Base-by-base conservation (phyloP, 2,329 filamentous ascomycete species). In the Neobulgaria alba region DNA sequence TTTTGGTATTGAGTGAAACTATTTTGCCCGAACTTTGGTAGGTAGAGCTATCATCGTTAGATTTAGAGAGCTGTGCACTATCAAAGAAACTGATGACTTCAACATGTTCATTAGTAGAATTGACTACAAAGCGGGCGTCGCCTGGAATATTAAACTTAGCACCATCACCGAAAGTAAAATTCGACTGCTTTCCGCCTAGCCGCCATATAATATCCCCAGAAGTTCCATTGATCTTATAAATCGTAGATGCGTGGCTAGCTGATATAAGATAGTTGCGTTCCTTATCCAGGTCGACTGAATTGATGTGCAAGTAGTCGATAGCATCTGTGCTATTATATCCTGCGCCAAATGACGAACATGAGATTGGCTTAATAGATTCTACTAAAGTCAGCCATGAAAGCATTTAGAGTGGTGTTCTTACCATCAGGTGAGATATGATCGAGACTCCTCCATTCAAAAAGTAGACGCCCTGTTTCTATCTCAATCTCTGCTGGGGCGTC, bases 391-490 rank as follows among this genome's bases (percentile, higher is more conserved):
- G 12, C 23, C 7, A 7, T 26, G 23, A 26, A 26, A 7, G 12
- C 12, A 7, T 7, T 7, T 7, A 12, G 12, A 12, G 7, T 7
- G 23, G 23, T 7, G 7, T 26, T 26, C 29, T 54, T 61, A 62
- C 69, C 65, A 30, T 66, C 62, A 1, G 70, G 71, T 32, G 37
- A 34, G 5, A 52, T 46, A 54, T 77, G 70, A 42, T 77, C 72
- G 8, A 77, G 58, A 47, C 69, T 71, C 20, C 65, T 66, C 75
- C 75, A 79, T 49, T 79, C 73, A 47, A 78, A 79, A 9, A 77
- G 46, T 3, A 79, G 56, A 30, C 68, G 61, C 2, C 73, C 72
- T 2, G 70, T 76, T 17, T 69, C 63, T 31, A 57, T 47, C 17
- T 55, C 48, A 14, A 56, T 38, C 38, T 57, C 54, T 51, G 21